Evolutionary conservation across 345 rosid species (phyloP).

Genomic region (Pistacia integerrima): DNA sequence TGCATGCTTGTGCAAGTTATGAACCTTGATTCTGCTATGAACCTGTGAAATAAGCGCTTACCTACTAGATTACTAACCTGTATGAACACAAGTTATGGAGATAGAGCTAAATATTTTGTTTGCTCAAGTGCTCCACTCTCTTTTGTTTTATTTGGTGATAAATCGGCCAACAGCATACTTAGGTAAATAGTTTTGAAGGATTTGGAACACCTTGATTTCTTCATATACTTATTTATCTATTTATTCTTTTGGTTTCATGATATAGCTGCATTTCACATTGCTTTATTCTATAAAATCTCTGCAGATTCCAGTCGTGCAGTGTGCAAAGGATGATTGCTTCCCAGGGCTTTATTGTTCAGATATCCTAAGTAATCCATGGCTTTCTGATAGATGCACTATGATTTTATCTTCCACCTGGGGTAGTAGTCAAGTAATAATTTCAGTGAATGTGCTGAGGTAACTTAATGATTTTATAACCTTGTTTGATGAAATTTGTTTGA

Average conservation of each 20-base stretch:
- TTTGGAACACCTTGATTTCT: neutral
- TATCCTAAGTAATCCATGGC: conserved; percentile 73
- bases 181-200: neutral
- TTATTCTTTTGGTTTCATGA: neutral
- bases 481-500: neutral
- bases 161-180: neutral
- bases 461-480: neutral
- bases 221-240: neutral
- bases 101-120: neutral
- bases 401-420: conserved; percentile 73
- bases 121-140: neutral
- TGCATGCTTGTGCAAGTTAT: neutral
- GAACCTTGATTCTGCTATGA: neutral
- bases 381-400: conserved; percentile 84
- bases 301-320: conserved; percentile 73
- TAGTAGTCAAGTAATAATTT: conserved; percentile 69
- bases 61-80: neutral
- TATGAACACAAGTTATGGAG: neutral
- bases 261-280: neutral
- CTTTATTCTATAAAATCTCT: conserved; percentile 22
- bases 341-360: conserved; percentile 76
- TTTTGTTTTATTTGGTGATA: neutral
- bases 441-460: conserved; percentile 71
- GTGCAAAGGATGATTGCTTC: conserved; percentile 72
- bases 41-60: neutral